A percentile compares a stretch with the other conserved stretches of the same genome.
Conservation (phyloP, 768 basidiomycete species). For the Boletus insuetus region DNA sequence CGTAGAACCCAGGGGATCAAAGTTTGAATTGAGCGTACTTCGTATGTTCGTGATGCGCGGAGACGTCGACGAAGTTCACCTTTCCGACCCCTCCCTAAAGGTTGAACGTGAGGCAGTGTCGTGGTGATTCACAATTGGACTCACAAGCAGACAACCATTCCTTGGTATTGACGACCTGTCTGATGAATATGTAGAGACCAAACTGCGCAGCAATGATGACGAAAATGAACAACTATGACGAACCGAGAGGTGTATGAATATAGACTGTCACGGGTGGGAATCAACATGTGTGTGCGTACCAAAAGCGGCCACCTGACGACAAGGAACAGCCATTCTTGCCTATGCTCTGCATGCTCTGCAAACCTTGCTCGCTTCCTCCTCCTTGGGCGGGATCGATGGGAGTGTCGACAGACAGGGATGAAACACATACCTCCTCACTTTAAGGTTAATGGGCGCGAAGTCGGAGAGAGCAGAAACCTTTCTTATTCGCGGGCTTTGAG, state of each 20-base stretch:
- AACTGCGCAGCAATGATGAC: slow-evolving; percentile 83
- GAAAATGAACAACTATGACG: slow-evolving; percentile 73
- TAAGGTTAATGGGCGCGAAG: slow-evolving; percentile 87
- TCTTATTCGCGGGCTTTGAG: slow-evolving; percentile 51
- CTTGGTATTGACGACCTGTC: slow-evolving; percentile 92
- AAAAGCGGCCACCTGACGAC: slow-evolving; percentile 85
- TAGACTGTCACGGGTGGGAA: neutral
- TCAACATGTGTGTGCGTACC: slow-evolving; percentile 39
- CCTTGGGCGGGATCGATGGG: slow-evolving; percentile 21
- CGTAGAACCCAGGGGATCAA: neutral
- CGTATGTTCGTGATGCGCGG: slow-evolving; percentile 70
- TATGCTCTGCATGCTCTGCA: slow-evolving; percentile 42
- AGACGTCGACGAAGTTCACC: slow-evolving; percentile 73
- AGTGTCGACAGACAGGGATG: neutral
- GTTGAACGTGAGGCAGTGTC: neutral
- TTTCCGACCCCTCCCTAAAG: slow-evolving; percentile 79
- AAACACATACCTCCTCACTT: slow-evolving; percentile 60
- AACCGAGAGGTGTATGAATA: slow-evolving; percentile 4
- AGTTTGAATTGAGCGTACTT: slow-evolving; percentile 32
- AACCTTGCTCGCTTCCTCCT: slow-evolving; percentile 35
- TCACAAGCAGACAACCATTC: slow-evolving; percentile 90
- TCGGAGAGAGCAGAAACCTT: slow-evolving; percentile 85
- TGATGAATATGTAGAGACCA: slow-evolving; percentile 78
- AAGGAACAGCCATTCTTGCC: slow-evolving; percentile 73
- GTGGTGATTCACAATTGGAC: slow-evolving; percentile 7